These are phyloP conservation scores for Melaleuca alternifolia DNA, from an alignment of 345 rosid genomes.

Conservation along the genomic window DNA sequence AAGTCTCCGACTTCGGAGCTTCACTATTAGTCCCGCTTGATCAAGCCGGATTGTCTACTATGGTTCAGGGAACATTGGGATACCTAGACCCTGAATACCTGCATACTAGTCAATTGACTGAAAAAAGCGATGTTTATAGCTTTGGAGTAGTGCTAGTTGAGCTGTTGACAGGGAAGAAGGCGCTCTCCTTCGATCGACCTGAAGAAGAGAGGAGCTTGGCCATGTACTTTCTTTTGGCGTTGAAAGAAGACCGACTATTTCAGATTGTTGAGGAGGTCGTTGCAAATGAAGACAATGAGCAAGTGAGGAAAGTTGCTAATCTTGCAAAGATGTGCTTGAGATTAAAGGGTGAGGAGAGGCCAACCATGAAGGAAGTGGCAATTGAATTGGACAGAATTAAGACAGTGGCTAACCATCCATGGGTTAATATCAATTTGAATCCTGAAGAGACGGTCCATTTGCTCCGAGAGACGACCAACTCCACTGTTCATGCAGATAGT, in stretches of 20 bases:
- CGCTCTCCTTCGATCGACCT: conserved; percentile 4
- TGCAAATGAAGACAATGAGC: background rate
- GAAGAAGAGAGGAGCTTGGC: conserved; percentile 15
- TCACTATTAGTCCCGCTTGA: conserved; percentile 32
- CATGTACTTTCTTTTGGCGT: background rate
- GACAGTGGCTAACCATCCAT: conserved; percentile 3
- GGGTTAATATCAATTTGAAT: background rate
- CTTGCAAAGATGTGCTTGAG: conserved; percentile 7
- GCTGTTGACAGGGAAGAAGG: conserved; percentile 25
- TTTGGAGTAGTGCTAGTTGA: conserved; percentile 35
- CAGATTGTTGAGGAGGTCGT: background rate
- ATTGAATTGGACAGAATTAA: conserved; percentile 11
- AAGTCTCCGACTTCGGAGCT: conserved; percentile 43
- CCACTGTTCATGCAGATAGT: background rate
- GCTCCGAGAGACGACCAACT: background rate
- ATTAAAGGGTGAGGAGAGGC: conserved; percentile 17
- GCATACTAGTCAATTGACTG: conserved; percentile 12
- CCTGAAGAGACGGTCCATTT: conserved; percentile 9
- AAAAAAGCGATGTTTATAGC: conserved; percentile 42
- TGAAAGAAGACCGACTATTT: conserved; percentile 3
- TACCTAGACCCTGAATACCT: conserved; percentile 41
- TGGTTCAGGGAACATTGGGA: conserved; percentile 40
- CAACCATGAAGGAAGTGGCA: conserved; percentile 20
- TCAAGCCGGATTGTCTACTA: conserved; percentile 26
- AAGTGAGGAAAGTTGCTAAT: conserved; percentile 1